Conservation (phyloP, 345 rosid genomes). For the Rhizophora apiculata region DNA sequence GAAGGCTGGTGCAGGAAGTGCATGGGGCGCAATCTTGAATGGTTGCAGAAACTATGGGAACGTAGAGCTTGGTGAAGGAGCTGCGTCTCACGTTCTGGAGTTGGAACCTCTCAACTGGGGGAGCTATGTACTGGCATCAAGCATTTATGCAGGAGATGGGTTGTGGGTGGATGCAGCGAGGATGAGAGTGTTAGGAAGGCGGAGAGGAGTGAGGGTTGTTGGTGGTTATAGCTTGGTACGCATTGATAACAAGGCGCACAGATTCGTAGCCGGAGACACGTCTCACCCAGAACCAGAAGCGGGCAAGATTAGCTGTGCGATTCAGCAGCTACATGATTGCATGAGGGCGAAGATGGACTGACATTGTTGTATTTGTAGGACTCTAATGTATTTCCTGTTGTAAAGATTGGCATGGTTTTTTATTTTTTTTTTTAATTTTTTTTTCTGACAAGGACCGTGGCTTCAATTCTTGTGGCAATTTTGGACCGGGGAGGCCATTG, state of each 20-base stretch:
- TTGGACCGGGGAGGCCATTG: too few relatives aligned
- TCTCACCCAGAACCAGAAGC: conserved; percentile 25
- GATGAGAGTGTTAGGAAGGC: conserved; percentile 54
- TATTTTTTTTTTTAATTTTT: too few relatives aligned
- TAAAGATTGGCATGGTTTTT: too few relatives aligned
- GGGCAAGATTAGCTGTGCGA: conserved; percentile 22
- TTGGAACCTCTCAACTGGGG: conserved; percentile 52
- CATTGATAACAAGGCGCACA: conserved; percentile 28
- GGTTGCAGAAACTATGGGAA: conserved; percentile 50
- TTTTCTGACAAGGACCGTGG: too few relatives aligned
- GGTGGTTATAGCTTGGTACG: conserved; percentile 61
- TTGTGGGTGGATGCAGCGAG: conserved; percentile 47
- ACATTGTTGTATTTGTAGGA: not conserved
- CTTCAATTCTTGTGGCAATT: too few relatives aligned
- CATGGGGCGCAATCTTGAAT: conserved; percentile 67
- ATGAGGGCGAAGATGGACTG: conserved; percentile 11
- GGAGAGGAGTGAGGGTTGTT: conserved; percentile 38
- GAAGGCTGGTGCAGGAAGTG: conserved; percentile 42
- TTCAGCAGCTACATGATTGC: conserved; percentile 35
- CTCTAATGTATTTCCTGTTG: too few relatives aligned
- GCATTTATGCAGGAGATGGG: conserved; percentile 47
- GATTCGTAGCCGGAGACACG: conserved; percentile 54
- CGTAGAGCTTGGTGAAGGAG: conserved; percentile 34
- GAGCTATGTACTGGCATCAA: conserved; percentile 59
- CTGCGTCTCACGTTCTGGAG: conserved; percentile 44